phyloP scores from a whole-genome alignment of 345 rosid genomes.

The Camelina sativa region DNA sequence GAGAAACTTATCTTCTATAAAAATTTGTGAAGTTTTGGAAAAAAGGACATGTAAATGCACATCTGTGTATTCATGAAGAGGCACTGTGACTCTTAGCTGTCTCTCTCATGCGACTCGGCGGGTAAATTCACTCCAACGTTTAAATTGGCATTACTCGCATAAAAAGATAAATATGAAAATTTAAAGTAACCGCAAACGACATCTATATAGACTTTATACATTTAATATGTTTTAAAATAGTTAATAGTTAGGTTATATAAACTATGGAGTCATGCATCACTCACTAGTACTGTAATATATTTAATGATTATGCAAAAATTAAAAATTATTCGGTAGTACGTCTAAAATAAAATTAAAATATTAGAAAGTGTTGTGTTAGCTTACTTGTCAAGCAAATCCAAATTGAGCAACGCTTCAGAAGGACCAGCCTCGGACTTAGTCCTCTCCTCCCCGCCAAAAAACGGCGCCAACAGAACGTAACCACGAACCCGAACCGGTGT shows the following conservation, averaged over 20 bases:
- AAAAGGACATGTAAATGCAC: background rate
- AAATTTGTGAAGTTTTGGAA: background rate
- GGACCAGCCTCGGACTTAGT: constrained; percentile 84
- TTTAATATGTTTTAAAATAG: background rate
- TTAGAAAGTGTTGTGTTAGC: constrained; percentile 23
- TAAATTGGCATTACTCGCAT: constrained; percentile 28
- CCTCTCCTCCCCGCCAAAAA: constrained; percentile 81
- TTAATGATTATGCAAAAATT: background rate
- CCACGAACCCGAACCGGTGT: constrained; percentile 73
- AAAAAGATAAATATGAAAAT: constrained; percentile 13
- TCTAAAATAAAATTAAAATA: constrained; percentile 15
- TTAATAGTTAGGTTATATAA: constrained; percentile 25
- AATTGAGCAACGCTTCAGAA: constrained; percentile 55
- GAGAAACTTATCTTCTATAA: background rate
- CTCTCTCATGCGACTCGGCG: constrained; percentile 45
- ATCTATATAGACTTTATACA: background rate
- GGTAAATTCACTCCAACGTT: constrained; percentile 18
- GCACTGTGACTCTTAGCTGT: constrained; percentile 36
- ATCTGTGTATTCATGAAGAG: constrained; percentile 40
- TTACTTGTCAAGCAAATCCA: constrained; percentile 84
- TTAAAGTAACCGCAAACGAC: constrained; percentile 40
- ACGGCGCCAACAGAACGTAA: constrained; percentile 77
- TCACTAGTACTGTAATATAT: constrained; percentile 10
- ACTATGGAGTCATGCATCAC: constrained; percentile 35
- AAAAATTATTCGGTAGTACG: background rate